Evolutionary conservation across 768 basidiomycete species (phyloP), one percentile per base, ranked within the genome.

Genomic region (Russula sp.): DNA sequence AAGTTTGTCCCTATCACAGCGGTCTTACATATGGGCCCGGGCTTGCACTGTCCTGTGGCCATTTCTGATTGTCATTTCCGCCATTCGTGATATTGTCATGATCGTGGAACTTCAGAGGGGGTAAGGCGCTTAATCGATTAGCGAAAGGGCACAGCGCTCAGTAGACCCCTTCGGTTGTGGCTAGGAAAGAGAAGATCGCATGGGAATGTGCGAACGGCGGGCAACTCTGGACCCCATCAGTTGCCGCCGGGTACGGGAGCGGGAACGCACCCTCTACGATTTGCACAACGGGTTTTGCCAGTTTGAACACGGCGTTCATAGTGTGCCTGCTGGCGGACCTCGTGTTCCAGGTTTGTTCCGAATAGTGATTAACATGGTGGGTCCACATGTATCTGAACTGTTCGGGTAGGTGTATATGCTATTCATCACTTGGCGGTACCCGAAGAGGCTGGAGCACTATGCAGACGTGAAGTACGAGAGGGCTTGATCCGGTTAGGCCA

Each of bases 201-300:
- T 89, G 87, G 87, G 86, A 87, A 74, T 89, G 87, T 71, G 77
- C 80, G 68, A 83, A 89, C 66, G 88, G 86, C 18, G 85, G 86
- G 4, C 82, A 85, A 68, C 76, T 85, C 18, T 86, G 83, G 83
- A 74, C 78, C 7, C 75, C 73, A 53, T 76, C 80, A 22, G 76
- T 72, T 56, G 76, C 71, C 14, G 74, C 79, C 44, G 78, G 76
- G 63, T 75, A 78, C 68, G 72, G 71, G 66, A 72, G 77, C 34
- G 76, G 77, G 32, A 71, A 79, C 39, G 72, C 86, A 66, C 84
- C 86, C 32, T 74, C 73, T 62, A 79, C 75, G 32, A 82, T 89
- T 68, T 89, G 87, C 73, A 70, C 76, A 48, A 69, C 79, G 59
- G 86, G 87, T 57, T 86, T 84, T 75, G 74, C 79, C 45, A 81